Evolutionary conservation across 2,329 filamentous ascomycete species (phyloP).

Genomic region (Aspergillus quadricinctus): DNA sequence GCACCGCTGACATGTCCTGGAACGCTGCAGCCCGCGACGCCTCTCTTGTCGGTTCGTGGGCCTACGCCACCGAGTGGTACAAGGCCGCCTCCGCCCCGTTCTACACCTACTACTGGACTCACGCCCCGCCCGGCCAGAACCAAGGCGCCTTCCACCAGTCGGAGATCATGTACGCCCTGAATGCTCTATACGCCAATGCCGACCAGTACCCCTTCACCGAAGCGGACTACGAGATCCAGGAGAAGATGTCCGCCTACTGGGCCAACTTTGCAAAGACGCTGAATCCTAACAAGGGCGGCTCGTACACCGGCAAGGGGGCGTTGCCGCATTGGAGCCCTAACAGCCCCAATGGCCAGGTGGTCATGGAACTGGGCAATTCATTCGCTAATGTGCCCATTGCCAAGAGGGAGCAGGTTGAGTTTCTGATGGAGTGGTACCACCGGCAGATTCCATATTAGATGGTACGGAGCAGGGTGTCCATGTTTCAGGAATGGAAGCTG

Average conservation of each 20-base stretch:
- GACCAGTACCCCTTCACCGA: conserved; percentile 7
- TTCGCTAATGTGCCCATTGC: conserved; percentile 19
- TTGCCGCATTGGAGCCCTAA: conserved; percentile 17
- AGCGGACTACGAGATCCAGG: conserved; percentile 10
- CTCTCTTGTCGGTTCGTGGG: conserved; percentile 23
- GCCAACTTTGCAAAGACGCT: conserved; percentile 32
- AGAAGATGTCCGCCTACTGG: conserved; percentile 31
- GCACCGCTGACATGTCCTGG: conserved; percentile 18
- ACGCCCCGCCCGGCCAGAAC: conserved; percentile 33
- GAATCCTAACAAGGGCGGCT: conserved; percentile 21
- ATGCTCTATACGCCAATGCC: conserved; percentile 32
- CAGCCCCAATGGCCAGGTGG: conserved; percentile 16
- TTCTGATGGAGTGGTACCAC: conserved; percentile 22
- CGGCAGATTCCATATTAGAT: conserved; percentile 6
- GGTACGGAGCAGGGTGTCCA: too few relatives aligned
- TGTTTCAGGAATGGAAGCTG: too few relatives aligned
- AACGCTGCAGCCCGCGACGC: conserved; percentile 25
- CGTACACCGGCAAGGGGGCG: conserved; percentile 14
- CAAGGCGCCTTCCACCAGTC: conserved; percentile 36
- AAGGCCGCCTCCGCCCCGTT: conserved; percentile 21
- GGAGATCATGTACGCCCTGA: conserved; percentile 38
- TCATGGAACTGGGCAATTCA: conserved; percentile 19
- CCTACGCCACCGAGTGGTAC: conserved; percentile 26
- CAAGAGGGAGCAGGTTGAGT: conserved; percentile 13
- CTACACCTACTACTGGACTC: conserved; percentile 37